Evolutionary conservation across 495 filamentous ascomycete genomes (phyloP).

Genomic region (Darksidea phi): DNA sequence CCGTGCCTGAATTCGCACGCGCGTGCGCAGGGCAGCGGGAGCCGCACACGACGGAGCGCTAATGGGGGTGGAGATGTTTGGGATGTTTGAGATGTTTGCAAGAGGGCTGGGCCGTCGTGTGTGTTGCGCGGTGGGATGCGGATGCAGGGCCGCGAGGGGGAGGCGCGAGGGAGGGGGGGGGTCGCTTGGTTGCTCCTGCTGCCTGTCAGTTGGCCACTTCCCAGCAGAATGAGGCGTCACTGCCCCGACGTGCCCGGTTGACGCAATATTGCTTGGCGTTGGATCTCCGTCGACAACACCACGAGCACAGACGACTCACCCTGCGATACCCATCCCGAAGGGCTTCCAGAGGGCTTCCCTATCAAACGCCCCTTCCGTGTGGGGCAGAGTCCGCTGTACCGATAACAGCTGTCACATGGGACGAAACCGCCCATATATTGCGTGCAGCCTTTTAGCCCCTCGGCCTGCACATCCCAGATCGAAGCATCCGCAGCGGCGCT

Average conservation of each 20-base stretch:
- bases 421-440: no score
- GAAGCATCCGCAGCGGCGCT: no score
- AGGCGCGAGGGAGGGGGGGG: neutral
- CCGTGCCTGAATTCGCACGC: no score
- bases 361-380: no score
- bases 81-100: no score
- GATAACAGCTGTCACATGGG: no score
- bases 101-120: no score
- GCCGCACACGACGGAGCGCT: neutral
- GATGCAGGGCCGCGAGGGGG: neutral
- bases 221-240: neutral
- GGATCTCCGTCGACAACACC: neutral
- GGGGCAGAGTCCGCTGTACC: no score
- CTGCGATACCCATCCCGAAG: neutral
- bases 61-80: no score
- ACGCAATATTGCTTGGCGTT: slow-evolving; percentile 5
- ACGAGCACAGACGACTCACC: neutral
- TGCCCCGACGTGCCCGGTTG: neutral
- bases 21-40: slow-evolving; percentile 3
- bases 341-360: neutral
- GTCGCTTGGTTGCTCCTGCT: neutral
- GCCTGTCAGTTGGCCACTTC: neutral
- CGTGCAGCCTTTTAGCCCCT: no score
- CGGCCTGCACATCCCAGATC: no score
- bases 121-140: neutral